phyloP scores from a whole-genome alignment of 2,329 filamentous ascomycete species.

The Ampelomyces quisqualis region DNA sequence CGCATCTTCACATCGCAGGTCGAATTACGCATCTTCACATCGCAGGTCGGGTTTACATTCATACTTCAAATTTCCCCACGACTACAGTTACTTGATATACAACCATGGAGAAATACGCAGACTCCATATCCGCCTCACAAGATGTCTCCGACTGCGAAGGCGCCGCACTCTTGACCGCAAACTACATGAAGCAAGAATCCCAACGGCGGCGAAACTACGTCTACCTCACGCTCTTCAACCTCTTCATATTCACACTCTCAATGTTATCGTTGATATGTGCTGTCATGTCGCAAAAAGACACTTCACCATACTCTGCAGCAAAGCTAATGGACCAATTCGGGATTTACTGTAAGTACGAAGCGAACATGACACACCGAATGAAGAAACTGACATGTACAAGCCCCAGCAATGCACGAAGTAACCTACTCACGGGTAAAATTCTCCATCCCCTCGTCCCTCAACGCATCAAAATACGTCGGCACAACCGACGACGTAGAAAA shows the following conservation, averaged over 20 bases:
- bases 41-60: too few relatives aligned
- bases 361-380: neutral
- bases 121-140: slow-evolving; percentile 15
- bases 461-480: slow-evolving; percentile 53
- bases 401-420: slow-evolving; percentile 34
- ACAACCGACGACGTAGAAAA: slow-evolving; percentile 58
- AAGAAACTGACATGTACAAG: slow-evolving; percentile 10
- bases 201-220: slow-evolving; percentile 26
- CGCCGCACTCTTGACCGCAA: slow-evolving; percentile 31
- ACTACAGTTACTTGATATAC: too few relatives aligned
- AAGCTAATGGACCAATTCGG: slow-evolving; percentile 37
- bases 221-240: slow-evolving; percentile 36
- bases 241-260: slow-evolving; percentile 38
- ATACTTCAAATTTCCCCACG: too few relatives aligned
- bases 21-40: slow-evolving; percentile 6
- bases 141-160: slow-evolving; percentile 24
- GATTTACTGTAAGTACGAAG: slow-evolving; percentile 26
- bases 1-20: slow-evolving; percentile 22
- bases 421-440: slow-evolving; percentile 33
- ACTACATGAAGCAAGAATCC: slow-evolving; percentile 25
- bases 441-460: slow-evolving; percentile 29
- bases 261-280: slow-evolving; percentile 34
- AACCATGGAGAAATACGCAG: slow-evolving; percentile 33
- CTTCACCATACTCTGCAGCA: slow-evolving; percentile 25
- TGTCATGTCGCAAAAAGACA: slow-evolving; percentile 33